Evolutionary conservation across 2,329 filamentous ascomycete genomes (phyloP).

Genomic region (Scopulariopsis brevicaulis): DNA sequence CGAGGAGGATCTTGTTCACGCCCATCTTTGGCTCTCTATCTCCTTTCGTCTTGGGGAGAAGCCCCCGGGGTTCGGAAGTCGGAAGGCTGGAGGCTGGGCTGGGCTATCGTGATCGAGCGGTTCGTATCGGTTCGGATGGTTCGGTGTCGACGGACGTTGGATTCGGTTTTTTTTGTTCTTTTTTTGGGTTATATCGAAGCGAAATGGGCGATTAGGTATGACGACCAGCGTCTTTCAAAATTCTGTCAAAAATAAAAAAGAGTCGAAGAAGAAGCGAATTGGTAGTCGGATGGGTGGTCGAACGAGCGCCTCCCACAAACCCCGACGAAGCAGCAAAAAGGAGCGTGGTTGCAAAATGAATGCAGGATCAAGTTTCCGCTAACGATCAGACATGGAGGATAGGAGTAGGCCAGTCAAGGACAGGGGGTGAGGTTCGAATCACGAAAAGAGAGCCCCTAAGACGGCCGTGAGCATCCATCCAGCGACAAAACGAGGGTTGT

Average conservation of each 20-base stretch:
- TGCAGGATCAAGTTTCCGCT: not conserved
- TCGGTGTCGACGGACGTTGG: not conserved
- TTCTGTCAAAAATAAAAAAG: not conserved
- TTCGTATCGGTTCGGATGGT: not conserved
- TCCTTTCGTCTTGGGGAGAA: not conserved
- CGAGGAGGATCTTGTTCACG: constrained; percentile 38
- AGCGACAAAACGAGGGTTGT: not conserved
- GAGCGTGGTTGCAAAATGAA: constrained; percentile 2
- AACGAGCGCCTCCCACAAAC: not conserved
- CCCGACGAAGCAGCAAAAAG: not conserved
- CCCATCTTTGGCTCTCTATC: constrained; percentile 23
- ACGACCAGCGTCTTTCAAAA: not conserved
- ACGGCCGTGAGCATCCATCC: not conserved
- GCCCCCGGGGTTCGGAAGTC: not conserved
- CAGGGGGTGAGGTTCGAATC: not conserved
- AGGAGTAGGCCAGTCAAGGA: not conserved
- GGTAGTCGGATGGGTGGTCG: not conserved
- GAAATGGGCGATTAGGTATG: not conserved
- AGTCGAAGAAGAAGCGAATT: not conserved
- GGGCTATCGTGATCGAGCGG: not conserved
- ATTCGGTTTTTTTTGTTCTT: not conserved
- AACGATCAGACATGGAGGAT: constrained; percentile 1
- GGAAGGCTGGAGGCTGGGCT: not conserved
- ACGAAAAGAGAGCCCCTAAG: not conserved
- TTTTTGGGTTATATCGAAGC: not conserved